Conservation (phyloP, 148 eudicot species). For the Camellia sinensis region DNA sequence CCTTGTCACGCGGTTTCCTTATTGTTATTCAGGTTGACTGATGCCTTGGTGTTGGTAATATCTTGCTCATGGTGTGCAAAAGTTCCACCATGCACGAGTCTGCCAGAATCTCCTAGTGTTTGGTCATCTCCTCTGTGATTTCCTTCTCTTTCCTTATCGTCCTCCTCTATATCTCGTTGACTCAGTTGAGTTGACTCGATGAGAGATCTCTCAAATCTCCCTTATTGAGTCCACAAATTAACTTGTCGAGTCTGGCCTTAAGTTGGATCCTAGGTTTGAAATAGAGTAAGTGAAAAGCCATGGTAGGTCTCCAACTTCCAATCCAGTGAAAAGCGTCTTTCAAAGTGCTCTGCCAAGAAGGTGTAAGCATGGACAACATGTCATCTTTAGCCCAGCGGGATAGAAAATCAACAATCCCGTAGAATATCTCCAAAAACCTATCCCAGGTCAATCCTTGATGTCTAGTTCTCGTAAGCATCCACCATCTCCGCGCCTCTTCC, state of each 20-base stretch:
- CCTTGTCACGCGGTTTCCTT: too few relatives aligned
- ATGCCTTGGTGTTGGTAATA: too few relatives aligned
- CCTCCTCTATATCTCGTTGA: conserved; percentile 48
- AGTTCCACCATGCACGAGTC: conserved; percentile 72
- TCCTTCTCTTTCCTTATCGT: conserved; percentile 52
- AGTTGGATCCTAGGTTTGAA: conserved; percentile 55
- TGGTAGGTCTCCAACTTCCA: conserved; percentile 76
- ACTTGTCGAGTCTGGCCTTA: conserved; percentile 43
- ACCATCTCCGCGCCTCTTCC: too few relatives aligned
- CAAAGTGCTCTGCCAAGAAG: conserved; percentile 55
- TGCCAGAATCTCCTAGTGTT: conserved; percentile 63
- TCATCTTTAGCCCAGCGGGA: conserved; percentile 29
- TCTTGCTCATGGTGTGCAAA: conserved; percentile 41
- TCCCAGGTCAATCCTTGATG: too few relatives aligned
- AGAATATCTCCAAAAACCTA: too few relatives aligned
- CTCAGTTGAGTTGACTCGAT: conserved; percentile 28
- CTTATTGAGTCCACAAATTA: conserved; percentile 33
- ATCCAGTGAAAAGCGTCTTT: conserved; percentile 76
- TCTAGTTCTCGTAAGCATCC: too few relatives aligned
- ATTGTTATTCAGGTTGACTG: too few relatives aligned
- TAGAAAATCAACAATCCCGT: neutral
- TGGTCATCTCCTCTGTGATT: conserved; percentile 54
- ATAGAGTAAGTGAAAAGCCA: conserved; percentile 55
- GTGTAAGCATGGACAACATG: conserved; percentile 40
- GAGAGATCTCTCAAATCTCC: conserved; percentile 58